Evolutionary conservation across 176 grass and related monocot species (phyloP).

Genomic region (Oropetium thomaeum): DNA sequence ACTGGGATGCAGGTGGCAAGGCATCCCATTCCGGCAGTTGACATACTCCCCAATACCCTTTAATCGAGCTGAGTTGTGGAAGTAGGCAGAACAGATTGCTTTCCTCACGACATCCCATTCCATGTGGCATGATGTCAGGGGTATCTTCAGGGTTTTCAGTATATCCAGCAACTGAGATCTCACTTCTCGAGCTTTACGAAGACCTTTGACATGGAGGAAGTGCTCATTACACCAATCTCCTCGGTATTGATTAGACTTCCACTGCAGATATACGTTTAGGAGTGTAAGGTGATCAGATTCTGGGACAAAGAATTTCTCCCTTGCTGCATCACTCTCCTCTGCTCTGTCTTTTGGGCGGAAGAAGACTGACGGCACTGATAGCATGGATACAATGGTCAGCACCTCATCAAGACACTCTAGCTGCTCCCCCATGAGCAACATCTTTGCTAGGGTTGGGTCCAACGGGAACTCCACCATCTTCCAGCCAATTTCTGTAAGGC

Average conservation of each 20-base stretch:
- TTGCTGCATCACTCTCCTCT: constrained; percentile 92
- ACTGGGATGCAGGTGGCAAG: constrained; percentile 92
- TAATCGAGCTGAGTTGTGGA: constrained; percentile 85
- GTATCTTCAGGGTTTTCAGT: too few relatives aligned
- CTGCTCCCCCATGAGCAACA: constrained; percentile 93
- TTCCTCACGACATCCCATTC: constrained; percentile 94
- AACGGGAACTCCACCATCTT: constrained; percentile 99
- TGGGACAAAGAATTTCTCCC: constrained; percentile 98
- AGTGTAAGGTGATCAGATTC: constrained; percentile 96
- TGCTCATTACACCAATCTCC: constrained; percentile 99
- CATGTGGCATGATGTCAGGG: constrained; percentile 76
- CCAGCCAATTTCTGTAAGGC: constrained; percentile 90
- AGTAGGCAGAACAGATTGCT: constrained; percentile 93
- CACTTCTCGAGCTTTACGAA: constrained; percentile 92
- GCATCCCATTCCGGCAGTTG: constrained; percentile 95
- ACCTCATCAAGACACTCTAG: constrained; percentile 88
- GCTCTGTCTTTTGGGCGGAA: constrained; percentile 93
- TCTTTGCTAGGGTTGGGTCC: constrained; percentile 93
- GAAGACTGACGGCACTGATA: constrained; percentile 97
- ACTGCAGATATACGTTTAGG: constrained; percentile 90
- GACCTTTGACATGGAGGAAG: constrained; percentile 93
- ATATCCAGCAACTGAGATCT: constrained; percentile 88
- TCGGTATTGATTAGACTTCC: constrained; percentile 91
- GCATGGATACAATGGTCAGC: constrained; percentile 98
- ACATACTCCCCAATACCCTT: constrained; percentile 95